Percentiles rank a stretch among this genome's conserved stretches.
Conservation (phyloP, 2,329 filamentous ascomycete genomes). For the Diaporthe eres region DNA sequence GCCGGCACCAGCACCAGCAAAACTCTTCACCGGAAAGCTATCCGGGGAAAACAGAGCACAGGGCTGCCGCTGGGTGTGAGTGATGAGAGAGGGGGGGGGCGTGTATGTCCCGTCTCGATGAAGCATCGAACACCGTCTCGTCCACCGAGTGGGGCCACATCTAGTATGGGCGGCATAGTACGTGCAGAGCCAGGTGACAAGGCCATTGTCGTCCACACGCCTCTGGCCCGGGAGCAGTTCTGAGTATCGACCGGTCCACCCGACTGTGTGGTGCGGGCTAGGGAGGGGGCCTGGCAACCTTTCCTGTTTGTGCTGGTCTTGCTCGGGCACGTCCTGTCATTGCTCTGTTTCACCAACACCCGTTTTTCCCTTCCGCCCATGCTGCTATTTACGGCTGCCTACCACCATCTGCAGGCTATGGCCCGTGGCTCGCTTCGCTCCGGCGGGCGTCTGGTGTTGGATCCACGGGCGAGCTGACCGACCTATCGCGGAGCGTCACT, state of each 20-base stretch:
- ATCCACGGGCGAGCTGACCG: constrained; percentile 37
- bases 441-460: constrained; percentile 29
- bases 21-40: constrained; percentile 8
- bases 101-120: not conserved
- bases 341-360: constrained; percentile 40
- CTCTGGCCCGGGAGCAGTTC: not conserved
- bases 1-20: not conserved
- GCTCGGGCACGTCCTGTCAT: constrained; percentile 37
- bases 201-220: constrained; percentile 18
- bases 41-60: not conserved
- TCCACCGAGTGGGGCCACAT: not conserved
- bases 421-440: constrained; percentile 39
- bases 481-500: constrained; percentile 24
- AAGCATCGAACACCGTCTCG: constrained; percentile 3
- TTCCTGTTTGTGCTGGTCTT: constrained; percentile 31
- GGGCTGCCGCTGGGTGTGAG: not conserved
- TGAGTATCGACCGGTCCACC: constrained; percentile 32
- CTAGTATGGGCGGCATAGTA: constrained; percentile 6
- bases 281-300: constrained; percentile 9
- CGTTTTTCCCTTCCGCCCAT: constrained; percentile 21
- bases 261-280: constrained; percentile 27
- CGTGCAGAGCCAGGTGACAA: constrained; percentile 13
- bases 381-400: constrained; percentile 39
- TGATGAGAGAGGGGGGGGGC: not conserved
- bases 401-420: constrained; percentile 30